Conservation (phyloP, 1,284 basidiomycete genomes). For the Ustilago loliicola region DNA sequence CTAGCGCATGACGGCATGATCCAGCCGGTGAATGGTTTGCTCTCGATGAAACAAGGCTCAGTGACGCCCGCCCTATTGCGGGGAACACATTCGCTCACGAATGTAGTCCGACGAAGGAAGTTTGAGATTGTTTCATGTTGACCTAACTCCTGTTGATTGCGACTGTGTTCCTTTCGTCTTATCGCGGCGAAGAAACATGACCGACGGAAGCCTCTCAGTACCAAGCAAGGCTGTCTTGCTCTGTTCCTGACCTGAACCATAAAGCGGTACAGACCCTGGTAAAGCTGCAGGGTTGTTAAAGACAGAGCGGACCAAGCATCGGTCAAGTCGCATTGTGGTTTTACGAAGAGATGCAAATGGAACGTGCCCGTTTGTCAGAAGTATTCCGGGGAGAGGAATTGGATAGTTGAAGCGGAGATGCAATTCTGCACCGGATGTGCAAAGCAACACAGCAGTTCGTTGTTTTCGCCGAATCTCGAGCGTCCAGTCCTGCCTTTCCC, state of each 20-base stretch:
- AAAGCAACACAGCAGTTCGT: neutral
- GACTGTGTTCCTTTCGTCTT: too few species aligned
- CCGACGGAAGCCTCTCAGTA: too few species aligned
- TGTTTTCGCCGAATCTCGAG: slow-evolving; percentile 1
- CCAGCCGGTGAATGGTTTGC: neutral
- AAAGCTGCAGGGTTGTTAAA: too few species aligned
- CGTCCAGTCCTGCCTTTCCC: neutral
- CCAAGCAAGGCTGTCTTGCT: too few species aligned
- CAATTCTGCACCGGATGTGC: neutral
- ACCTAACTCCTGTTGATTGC: too few species aligned
- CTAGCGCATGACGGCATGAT: slow-evolving; percentile 8
- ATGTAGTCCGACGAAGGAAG: too few species aligned
- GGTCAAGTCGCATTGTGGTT: neutral
- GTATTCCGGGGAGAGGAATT: neutral
- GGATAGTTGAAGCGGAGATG: slow-evolving; percentile 2
- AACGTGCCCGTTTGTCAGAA: neutral
- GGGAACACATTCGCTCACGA: neutral
- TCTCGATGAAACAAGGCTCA: neutral
- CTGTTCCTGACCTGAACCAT: too few species aligned
- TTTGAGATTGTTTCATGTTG: too few species aligned
- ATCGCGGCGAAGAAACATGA: too few species aligned
- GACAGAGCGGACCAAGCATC: neutral
- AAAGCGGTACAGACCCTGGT: too few species aligned
- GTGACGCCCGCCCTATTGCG: neutral
- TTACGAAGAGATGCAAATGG: too few species aligned